Evolutionary conservation across 371 early-diverging fungal genomes (phyloP).

Genomic region (Chytridiales sp.): DNA sequence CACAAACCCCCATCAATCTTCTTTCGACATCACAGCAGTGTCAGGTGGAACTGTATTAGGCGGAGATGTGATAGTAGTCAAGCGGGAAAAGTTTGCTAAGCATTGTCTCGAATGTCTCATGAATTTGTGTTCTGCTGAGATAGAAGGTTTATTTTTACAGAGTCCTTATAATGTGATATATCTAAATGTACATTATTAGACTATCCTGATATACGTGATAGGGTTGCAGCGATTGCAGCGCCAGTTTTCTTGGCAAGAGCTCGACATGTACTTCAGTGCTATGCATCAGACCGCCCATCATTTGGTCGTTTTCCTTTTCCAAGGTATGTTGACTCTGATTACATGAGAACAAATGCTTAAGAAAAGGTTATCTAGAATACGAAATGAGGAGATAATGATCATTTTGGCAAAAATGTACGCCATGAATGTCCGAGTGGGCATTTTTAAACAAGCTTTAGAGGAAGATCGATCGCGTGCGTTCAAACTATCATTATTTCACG

Average conservation of each 20-base stretch:
- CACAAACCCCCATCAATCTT: too few relatives aligned
- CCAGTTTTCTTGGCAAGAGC: constrained; percentile 73
- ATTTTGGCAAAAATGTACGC: constrained; percentile 34
- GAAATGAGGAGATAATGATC: constrained; percentile 66
- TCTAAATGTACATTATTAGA: constrained; percentile 9
- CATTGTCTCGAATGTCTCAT: constrained; percentile 65
- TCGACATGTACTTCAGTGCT: constrained; percentile 63
- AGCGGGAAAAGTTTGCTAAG: constrained; percentile 72
- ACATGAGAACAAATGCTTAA: constrained; percentile 2
- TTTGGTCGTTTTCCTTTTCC: constrained; percentile 80
- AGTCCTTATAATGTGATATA: background rate
- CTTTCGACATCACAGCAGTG: too few relatives aligned
- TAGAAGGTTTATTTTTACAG: constrained; percentile 39
- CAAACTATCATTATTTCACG: constrained; percentile 1
- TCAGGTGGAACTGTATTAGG: too few relatives aligned
- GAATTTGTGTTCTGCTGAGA: constrained; percentile 60
- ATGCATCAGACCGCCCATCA: constrained; percentile 70
- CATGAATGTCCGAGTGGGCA: too few relatives aligned
- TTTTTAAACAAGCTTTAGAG: too few relatives aligned
- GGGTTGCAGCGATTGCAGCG: constrained; percentile 68
- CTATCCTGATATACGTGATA: constrained; percentile 22
- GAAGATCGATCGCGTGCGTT: constrained; percentile 41
- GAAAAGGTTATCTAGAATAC: constrained; percentile 55
- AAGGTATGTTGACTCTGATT: constrained; percentile 57
- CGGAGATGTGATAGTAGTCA: constrained; percentile 58